Conservation (phyloP, 2,329 filamentous ascomycete genomes). For the Mycogone perniciosa region DNA sequence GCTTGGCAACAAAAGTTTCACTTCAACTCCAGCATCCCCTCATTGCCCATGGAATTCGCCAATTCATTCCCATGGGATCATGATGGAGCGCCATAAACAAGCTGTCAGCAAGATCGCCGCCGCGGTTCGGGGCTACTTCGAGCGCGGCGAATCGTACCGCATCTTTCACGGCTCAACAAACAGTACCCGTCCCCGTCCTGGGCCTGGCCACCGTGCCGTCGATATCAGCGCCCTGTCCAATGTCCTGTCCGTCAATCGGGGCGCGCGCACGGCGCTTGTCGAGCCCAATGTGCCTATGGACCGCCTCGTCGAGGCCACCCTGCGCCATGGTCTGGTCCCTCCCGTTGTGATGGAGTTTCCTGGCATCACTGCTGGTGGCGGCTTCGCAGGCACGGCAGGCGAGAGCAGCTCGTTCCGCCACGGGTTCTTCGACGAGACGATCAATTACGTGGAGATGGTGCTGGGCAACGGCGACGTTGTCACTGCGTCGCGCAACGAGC, state of each 20-base stretch:
- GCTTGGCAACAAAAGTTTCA: background rate
- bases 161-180: constrained; percentile 76
- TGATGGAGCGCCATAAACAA: constrained; percentile 47
- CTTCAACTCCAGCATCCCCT: constrained; percentile 1
- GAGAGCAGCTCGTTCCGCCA: constrained; percentile 65
- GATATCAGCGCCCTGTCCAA: constrained; percentile 60
- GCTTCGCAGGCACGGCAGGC: constrained; percentile 63
- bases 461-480: constrained; percentile 60
- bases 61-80: background rate
- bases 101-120: constrained; percentile 42
- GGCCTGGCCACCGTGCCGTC: constrained; percentile 32
- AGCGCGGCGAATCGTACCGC: constrained; percentile 53
- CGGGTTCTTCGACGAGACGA: constrained; percentile 63
- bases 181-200: constrained; percentile 52
- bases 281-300: constrained; percentile 76
- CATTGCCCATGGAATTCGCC: background rate
- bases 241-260: constrained; percentile 57
- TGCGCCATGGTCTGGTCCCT: constrained; percentile 60
- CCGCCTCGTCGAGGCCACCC: constrained; percentile 57
- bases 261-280: constrained; percentile 54
- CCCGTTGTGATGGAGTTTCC: constrained; percentile 73
- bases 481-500: constrained; percentile 37
- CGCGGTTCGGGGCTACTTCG: constrained; percentile 43
- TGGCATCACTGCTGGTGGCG: constrained; percentile 67
- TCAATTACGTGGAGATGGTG: constrained; percentile 61